Evolutionary conservation across 2,329 filamentous ascomycete species (phyloP), one percentile per base, ranked within the genome.

Genomic region (Penicillium sp.): DNA sequence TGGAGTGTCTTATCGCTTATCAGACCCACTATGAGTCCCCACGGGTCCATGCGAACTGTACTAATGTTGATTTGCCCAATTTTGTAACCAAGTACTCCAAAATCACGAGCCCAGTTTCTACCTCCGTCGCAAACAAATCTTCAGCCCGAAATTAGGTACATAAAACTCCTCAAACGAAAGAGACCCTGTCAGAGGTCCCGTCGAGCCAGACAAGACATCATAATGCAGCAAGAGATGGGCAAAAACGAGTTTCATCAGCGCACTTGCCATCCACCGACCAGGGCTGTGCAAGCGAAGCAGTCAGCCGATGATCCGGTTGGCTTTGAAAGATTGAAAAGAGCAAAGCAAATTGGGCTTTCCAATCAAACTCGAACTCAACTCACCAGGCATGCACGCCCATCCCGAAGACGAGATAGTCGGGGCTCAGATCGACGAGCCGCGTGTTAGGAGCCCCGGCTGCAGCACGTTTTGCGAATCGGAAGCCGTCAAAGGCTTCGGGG

Each of bases 81-180:
- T 10, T 3, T 38, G 18, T 20, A 9, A 38, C 31, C 3, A 20
- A n/a, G 9, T 14, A 14, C 18, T 46, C 30, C 27, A 16, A 24
- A 16, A 18, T 40, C 27, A 27, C 35, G 31, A 24, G 11, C 42
- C 13, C 40, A 33, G 16, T 18, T 55, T 57, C 9, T 75, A 50
- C 8, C 61, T 68, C 24, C 75, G 54, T 48, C n/a, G 50, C 40
- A 54, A 67, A 28, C 13, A 68, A 61, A 35, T 44, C 36, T 54
- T 51, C 3, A 78, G 24, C 5, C 51, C 50, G 10, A 63, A 60
- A 40, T 62, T 58, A 13, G 60, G 60, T 22, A 63, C 60, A 44
- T 56, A 58, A 35, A 63, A 61, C 45, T 63, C 60, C 55, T 61
- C 58, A 20, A 63, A 58, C 7, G 60, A 63, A 48, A 63, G 49